Percentiles rank a stretch among this genome's conserved stretches.
Evolutionary conservation across 1,139 yeast genomes (phyloP).

Genomic region (Sugiyamaella paludigena): DNA sequence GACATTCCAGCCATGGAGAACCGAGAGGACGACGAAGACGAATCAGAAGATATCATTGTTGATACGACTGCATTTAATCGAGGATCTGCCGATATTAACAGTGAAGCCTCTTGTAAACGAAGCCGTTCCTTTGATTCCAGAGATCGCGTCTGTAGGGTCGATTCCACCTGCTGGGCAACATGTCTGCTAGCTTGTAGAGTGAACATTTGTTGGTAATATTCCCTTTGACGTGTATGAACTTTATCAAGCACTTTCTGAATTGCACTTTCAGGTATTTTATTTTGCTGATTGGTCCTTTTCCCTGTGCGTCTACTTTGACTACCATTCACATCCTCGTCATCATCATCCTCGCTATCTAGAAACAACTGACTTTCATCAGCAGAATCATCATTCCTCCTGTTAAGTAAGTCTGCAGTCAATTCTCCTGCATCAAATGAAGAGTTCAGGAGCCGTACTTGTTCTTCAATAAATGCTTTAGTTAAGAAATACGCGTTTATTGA

Average conservation of each 20-base stretch:
- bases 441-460: conserved; percentile 21
- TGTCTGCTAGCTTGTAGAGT: conserved; percentile 26
- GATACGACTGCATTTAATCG: not conserved
- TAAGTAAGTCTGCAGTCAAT: not conserved
- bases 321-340: conserved; percentile 13
- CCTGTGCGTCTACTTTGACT: not conserved
- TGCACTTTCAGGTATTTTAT: conserved; percentile 3
- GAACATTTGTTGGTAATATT: conserved; percentile 21
- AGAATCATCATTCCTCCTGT: not conserved
- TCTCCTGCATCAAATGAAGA: conserved; percentile 13
- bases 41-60: conserved; percentile 2
- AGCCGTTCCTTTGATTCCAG: conserved; percentile 10
- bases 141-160: conserved; percentile 1
- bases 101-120: conserved; percentile 7
- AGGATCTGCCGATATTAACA: conserved; percentile 16
- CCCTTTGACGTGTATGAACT: conserved; percentile 19
- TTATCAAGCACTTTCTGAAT: conserved; percentile 19
- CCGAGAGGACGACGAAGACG: not conserved
- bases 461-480: conserved; percentile 21
- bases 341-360: not conserved
- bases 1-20: conserved; percentile 3
- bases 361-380: conserved; percentile 1
- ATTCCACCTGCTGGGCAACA: conserved; percentile 22
- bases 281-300: conserved; percentile 1
- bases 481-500: conserved; percentile 1